Evolutionary conservation across 192 early-diverging fungal genomes (phyloP).

Genomic region (Globomyces pollinis-pini): DNA sequence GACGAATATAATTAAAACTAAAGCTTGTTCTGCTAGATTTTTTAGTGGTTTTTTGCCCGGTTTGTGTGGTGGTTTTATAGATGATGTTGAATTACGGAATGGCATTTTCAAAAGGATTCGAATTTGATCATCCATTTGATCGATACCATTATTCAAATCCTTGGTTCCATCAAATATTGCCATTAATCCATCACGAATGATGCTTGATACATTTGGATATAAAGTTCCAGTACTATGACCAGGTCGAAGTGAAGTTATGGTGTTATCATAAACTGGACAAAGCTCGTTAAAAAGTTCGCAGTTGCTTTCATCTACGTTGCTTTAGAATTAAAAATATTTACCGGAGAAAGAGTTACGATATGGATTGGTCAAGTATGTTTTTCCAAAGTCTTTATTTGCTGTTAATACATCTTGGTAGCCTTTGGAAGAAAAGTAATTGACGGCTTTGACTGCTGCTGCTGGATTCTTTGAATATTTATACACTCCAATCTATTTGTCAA

Average conservation of each 20-base stretch:
- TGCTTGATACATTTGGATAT: background rate
- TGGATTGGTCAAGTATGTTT: background rate
- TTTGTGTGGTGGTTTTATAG: background rate
- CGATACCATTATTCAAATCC: background rate
- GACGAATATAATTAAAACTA: background rate
- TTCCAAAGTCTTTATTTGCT: background rate
- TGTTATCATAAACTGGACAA: background rate
- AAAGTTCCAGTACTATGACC: background rate
- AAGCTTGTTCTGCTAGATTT: background rate
- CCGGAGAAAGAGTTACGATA: background rate
- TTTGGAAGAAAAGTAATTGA: background rate
- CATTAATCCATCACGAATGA: background rate
- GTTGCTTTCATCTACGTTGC: background rate
- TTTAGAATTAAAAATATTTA: background rate
- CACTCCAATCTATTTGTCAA: too few species aligned
- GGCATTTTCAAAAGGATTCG: background rate
- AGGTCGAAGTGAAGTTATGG: background rate
- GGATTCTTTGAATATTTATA: background rate
- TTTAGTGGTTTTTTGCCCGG: slow-evolving; percentile 2
- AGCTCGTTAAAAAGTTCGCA: background rate
- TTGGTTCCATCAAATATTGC: background rate
- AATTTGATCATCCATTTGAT: background rate
- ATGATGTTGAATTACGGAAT: background rate
- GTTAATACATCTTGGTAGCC: background rate
- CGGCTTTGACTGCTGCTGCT: background rate